Evolutionary conservation across 306 rosid species (phyloP).

Genomic region (Dalbergia oliveri): DNA sequence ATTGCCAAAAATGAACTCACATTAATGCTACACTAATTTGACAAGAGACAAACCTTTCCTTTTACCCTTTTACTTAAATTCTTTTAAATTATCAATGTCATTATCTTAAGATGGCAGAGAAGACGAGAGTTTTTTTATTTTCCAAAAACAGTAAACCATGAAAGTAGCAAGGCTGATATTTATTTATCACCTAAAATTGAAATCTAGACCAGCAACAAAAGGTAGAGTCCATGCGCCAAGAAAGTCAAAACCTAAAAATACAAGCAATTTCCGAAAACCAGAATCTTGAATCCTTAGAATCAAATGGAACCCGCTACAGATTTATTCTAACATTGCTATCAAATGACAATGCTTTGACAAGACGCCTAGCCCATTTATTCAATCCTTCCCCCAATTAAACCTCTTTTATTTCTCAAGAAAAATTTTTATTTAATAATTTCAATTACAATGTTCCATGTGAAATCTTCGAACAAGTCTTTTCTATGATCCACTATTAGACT

Average conservation of each 20-base stretch:
- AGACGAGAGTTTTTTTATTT: conserved; percentile 17
- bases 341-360: background rate
- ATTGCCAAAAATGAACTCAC: conserved; percentile 24
- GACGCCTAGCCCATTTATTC: conserved; percentile 7
- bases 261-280: background rate
- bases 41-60: conserved; percentile 42
- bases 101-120: conserved; percentile 17
- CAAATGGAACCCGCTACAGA: conserved; percentile 15
- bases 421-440: too few species aligned
- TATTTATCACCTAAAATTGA: background rate
- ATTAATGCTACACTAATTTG: conserved; percentile 17
- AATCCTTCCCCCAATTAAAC: background rate
- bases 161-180: background rate
- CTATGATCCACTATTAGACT: too few species aligned
- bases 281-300: conserved; percentile 10
- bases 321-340: background rate
- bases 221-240: background rate
- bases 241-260: conserved; percentile 32
- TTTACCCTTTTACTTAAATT: background rate
- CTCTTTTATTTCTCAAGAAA: background rate
- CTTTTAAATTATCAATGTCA: background rate
- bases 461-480: too few species aligned
- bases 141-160: conserved; percentile 9
- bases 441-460: too few species aligned
- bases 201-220: conserved; percentile 6